Conservation (phyloP, 2,329 filamentous ascomycete species). For the Trichoderma breve region DNA sequence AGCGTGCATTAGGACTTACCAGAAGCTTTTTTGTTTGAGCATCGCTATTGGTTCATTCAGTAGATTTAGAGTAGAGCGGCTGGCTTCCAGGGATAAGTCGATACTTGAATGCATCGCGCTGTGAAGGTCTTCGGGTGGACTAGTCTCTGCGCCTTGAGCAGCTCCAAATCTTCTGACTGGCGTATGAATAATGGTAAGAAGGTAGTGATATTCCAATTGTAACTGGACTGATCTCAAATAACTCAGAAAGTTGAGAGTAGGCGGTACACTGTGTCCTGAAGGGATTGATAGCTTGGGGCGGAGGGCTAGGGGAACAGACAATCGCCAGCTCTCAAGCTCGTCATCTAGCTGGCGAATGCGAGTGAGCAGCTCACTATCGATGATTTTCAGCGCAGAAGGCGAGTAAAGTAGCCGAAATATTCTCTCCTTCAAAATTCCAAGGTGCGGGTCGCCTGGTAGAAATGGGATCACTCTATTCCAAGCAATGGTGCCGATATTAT, state of each 20-base stretch:
- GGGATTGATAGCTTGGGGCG: background rate
- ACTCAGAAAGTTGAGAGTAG: background rate
- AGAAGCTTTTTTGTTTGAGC: background rate
- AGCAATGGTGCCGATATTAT: background rate
- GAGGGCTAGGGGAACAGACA: background rate
- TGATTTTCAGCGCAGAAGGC: background rate
- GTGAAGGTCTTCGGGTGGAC: background rate
- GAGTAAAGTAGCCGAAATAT: background rate
- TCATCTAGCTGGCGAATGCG: conserved; percentile 6
- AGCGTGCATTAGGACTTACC: background rate
- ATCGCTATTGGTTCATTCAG: background rate
- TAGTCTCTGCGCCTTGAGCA: background rate
- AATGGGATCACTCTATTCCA: background rate
- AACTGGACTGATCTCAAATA: background rate
- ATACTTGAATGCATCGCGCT: conserved; percentile 11
- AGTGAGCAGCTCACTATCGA: background rate
- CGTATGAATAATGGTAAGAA: background rate
- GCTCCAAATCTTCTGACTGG: background rate
- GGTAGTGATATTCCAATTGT: background rate
- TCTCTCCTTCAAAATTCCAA: background rate
- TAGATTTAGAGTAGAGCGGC: background rate
- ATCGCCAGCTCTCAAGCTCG: background rate
- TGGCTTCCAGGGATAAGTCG: conserved; percentile 1
- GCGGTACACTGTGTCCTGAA: background rate
- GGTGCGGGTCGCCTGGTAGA: background rate